Conservation (phyloP, 345 rosid species). For the Cochlearia excelsa region DNA sequence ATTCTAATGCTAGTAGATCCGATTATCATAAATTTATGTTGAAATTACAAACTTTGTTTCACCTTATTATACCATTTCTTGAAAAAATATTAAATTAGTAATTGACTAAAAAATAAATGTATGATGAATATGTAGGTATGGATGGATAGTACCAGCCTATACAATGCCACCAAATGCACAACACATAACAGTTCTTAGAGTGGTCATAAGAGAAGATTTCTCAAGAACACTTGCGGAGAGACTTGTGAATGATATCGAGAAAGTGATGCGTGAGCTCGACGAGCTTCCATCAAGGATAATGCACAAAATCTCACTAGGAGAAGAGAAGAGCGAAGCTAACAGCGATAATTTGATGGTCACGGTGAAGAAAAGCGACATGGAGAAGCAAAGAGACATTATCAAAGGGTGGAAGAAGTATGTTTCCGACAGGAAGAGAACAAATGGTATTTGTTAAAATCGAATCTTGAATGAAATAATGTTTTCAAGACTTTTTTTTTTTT, state of each 20-base stretch:
- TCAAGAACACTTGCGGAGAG: slow-evolving; percentile 66
- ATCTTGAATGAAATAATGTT: background rate
- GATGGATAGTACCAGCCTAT: slow-evolving; percentile 89
- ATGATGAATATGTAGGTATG: slow-evolving; percentile 38
- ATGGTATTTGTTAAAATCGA: slow-evolving; percentile 36
- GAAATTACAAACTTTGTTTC: too few relatives aligned
- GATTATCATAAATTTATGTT: too few relatives aligned
- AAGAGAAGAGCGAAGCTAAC: slow-evolving; percentile 29
- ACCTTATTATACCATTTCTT: too few relatives aligned
- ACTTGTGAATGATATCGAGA: slow-evolving; percentile 60
- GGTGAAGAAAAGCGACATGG: slow-evolving; percentile 50
- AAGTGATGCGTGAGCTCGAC: slow-evolving; percentile 78
- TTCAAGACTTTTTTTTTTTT: background rate
- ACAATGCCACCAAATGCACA: slow-evolving; percentile 87
- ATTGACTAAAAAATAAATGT: background rate
- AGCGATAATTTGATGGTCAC: slow-evolving; percentile 30
- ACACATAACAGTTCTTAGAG: slow-evolving; percentile 75
- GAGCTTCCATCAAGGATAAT: slow-evolving; percentile 49
- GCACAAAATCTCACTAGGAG: slow-evolving; percentile 40
- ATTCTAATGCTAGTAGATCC: too few relatives aligned
- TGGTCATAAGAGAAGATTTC: slow-evolving; percentile 80
- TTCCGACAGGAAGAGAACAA: slow-evolving; percentile 39
- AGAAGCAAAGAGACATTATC: slow-evolving; percentile 54
- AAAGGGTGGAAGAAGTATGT: slow-evolving; percentile 56
- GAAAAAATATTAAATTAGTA: too few relatives aligned